phyloP scores from a whole-genome alignment of 2,329 filamentous ascomycete species.

The Lojkania enalia region DNA sequence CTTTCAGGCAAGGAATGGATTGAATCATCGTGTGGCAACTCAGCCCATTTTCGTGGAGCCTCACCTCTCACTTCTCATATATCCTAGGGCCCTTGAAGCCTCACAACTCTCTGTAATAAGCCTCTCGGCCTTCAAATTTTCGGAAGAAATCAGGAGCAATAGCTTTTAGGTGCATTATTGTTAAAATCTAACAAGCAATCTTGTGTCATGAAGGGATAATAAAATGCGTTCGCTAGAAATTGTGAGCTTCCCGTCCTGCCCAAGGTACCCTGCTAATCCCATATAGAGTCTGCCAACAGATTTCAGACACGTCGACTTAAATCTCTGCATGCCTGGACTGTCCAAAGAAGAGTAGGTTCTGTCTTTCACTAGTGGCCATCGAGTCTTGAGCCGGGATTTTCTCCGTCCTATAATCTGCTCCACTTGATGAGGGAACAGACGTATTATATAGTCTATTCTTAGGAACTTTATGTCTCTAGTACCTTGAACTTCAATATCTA shows the following conservation, averaged over 20 bases:
- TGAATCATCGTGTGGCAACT: constrained; percentile 22
- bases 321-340: constrained; percentile 32
- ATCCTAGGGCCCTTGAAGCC: constrained; percentile 11
- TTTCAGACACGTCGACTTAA: constrained; percentile 34
- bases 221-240: constrained; percentile 28
- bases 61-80: constrained; percentile 22
- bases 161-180: constrained; percentile 27
- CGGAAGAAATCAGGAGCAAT: constrained; percentile 12
- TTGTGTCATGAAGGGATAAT: constrained; percentile 30
- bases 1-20: constrained; percentile 36
- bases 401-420: too few species aligned
- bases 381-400: too few species aligned
- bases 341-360: constrained; percentile 30
- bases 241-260: constrained; percentile 10
- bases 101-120: not conserved
- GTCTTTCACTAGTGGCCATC: too few species aligned
- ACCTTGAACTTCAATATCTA: too few species aligned
- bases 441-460: too few species aligned
- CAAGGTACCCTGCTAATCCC: not conserved
- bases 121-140: constrained; percentile 1
- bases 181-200: constrained; percentile 24
- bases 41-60: constrained; percentile 12
- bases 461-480: too few species aligned
- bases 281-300: constrained; percentile 34
- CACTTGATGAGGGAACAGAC: too few species aligned